phyloP scores from a whole-genome alignment of 2,329 filamentous ascomycete species.

The Botrytis squamosa region DNA sequence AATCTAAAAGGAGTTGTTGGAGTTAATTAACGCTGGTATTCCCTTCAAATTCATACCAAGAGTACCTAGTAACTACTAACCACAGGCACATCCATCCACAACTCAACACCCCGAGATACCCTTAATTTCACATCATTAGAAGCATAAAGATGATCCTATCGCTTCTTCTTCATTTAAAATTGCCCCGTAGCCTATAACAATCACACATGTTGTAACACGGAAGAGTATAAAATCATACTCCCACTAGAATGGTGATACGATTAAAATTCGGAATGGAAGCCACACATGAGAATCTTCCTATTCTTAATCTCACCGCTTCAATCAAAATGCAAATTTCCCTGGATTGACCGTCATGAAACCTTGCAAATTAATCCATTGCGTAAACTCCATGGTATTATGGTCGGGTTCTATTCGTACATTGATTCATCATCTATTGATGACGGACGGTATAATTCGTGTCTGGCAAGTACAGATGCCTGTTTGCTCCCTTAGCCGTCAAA shows the following conservation, averaged over 20 bases:
- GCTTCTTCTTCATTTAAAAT: background rate
- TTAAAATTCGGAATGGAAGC: background rate
- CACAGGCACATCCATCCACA: background rate
- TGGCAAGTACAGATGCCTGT: conserved; percentile 92
- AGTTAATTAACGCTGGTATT: background rate
- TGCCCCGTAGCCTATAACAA: conserved; percentile 2
- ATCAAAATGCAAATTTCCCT: background rate
- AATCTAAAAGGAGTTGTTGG: conserved; percentile 5
- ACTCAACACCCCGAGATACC: background rate
- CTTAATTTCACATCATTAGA: background rate
- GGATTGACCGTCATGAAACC: conserved; percentile 28
- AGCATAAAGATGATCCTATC: background rate
- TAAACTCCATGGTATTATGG: conserved; percentile 36
- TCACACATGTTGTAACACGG: conserved; percentile 8
- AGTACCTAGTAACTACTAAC: background rate
- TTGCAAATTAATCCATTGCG: conserved; percentile 15
- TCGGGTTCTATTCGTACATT: conserved; percentile 39
- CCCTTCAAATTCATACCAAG: background rate
- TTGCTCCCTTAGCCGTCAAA: conserved; percentile 81
- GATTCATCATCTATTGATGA: conserved; percentile 50
- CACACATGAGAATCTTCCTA: background rate
- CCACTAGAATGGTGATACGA: conserved; percentile 7
- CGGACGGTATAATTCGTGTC: conserved; percentile 71
- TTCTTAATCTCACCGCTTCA: conserved; percentile 30
- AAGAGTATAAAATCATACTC: conserved; percentile 13